Evolutionary conservation across 257 asterid genomes (phyloP).

Genomic region (Euphrasia confusa): DNA sequence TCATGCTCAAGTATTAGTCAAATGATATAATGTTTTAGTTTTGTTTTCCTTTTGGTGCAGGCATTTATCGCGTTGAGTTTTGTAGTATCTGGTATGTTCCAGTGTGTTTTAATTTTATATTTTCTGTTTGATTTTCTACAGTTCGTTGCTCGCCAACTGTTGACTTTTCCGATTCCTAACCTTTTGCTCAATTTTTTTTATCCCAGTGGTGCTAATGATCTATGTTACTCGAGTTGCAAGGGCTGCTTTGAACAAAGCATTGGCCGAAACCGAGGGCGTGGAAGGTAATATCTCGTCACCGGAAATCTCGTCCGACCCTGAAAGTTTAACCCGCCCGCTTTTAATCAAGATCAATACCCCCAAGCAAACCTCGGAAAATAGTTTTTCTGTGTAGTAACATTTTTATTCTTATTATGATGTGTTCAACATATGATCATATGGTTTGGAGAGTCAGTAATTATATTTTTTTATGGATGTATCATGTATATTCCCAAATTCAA

Average conservation of each 20-base stretch:
- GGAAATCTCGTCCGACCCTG: slow-evolving; percentile 20
- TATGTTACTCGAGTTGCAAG: slow-evolving; percentile 65
- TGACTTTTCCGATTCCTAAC: too few species aligned
- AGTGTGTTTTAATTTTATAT: not conserved
- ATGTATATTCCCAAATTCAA: too few species aligned
- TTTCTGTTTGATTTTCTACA: not conserved
- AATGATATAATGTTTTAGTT: not conserved
- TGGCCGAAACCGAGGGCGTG: slow-evolving; percentile 53
- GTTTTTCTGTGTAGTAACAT: slow-evolving; percentile 42
- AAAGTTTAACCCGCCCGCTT: slow-evolving; percentile 49
- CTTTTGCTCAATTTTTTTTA: slow-evolving; percentile 16
- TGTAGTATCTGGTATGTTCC: slow-evolving; percentile 65
- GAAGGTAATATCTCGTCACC: slow-evolving; percentile 34
- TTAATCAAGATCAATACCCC: slow-evolving; percentile 43
- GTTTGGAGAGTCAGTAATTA: too few species aligned
- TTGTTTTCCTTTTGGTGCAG: slow-evolving; percentile 36
- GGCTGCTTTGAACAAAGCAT: slow-evolving; percentile 56
- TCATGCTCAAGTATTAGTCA: not conserved
- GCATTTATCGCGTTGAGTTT: slow-evolving; percentile 61
- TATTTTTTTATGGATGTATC: too few species aligned
- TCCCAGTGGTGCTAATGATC: slow-evolving; percentile 52
- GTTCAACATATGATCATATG: too few species aligned
- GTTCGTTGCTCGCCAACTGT: too few species aligned
- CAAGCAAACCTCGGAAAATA: slow-evolving; percentile 39
- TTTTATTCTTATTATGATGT: too few species aligned